phyloP scores from a whole-genome alignment of 495 filamentous ascomycete species.

The Podospora conica region DNA sequence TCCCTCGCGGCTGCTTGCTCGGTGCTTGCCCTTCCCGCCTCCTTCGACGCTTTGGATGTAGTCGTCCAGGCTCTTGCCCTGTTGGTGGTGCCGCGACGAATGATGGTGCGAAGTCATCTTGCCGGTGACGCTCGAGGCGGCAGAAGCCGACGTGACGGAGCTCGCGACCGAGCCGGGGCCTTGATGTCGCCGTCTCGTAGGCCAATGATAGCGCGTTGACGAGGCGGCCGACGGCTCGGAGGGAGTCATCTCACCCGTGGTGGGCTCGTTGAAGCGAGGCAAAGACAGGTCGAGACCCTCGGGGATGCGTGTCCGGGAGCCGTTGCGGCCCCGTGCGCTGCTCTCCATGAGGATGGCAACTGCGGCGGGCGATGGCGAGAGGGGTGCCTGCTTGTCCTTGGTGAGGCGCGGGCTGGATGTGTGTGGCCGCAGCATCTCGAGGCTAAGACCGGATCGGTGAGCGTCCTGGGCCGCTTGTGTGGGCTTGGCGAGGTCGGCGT shows the following conservation, averaged over 20 bases:
- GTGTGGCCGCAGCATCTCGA: slow-evolving; percentile 33
- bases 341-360: slow-evolving; percentile 48
- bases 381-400: slow-evolving; percentile 41
- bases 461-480: slow-evolving; percentile 13
- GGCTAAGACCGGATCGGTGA: slow-evolving; percentile 8
- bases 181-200: slow-evolving; percentile 33
- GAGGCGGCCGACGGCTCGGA: slow-evolving; percentile 44
- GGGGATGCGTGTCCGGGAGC: slow-evolving; percentile 74
- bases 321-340: slow-evolving; percentile 51
- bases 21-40: slow-evolving; percentile 55
- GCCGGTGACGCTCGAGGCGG: slow-evolving; percentile 33
- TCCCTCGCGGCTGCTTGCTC: slow-evolving; percentile 54
- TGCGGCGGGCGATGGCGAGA: slow-evolving; percentile 44
- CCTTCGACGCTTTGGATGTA: slow-evolving; percentile 84
- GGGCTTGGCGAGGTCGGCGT: slow-evolving; percentile 15
- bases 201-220: slow-evolving; percentile 39
- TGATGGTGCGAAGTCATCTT: slow-evolving; percentile 24
- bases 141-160: slow-evolving; percentile 36
- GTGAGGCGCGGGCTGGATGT: slow-evolving; percentile 48
- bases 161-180: slow-evolving; percentile 43
- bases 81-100: slow-evolving; percentile 20
- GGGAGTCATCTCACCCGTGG: slow-evolving; percentile 46
- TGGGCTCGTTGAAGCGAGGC: slow-evolving; percentile 50
- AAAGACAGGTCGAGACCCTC: slow-evolving; percentile 72
- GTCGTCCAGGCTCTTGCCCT: slow-evolving; percentile 66